A percentile compares a stretch with the other conserved stretches of the same genome.
These are phyloP conservation scores for Lentinus brumalis DNA, from an alignment of 768 basidiomycete genomes.

Conservation along the genomic window DNA sequence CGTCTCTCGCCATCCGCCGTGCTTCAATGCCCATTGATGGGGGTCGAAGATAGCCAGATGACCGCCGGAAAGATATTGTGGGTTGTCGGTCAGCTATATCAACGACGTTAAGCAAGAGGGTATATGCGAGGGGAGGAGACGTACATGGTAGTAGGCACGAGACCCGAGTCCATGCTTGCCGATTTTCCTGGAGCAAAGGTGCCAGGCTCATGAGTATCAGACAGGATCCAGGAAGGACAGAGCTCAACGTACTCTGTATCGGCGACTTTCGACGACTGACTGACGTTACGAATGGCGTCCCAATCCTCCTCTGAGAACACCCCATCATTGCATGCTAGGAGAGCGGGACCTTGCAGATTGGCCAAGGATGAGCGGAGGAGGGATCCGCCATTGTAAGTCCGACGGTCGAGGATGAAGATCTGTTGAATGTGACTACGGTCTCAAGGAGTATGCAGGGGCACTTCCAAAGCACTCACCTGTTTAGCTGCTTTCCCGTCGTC, in stretches of 20 bases:
- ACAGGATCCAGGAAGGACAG: background rate
- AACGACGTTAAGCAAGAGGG: background rate
- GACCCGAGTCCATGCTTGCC: constrained; percentile 58
- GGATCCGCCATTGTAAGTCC: constrained; percentile 29
- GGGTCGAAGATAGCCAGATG: constrained; percentile 48
- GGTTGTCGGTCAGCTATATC: constrained; percentile 50
- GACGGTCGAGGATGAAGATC: constrained; percentile 46
- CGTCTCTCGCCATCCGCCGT: constrained; percentile 33
- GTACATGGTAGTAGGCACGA: constrained; percentile 52
- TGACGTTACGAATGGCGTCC: constrained; percentile 43
- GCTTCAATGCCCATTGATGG: constrained; percentile 19
- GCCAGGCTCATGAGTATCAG: background rate
- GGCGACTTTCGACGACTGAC: constrained; percentile 47
- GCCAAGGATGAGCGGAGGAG: constrained; percentile 34
- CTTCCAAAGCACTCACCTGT: constrained; percentile 37
- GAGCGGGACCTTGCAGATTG: constrained; percentile 43
- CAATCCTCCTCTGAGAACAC: constrained; percentile 45
- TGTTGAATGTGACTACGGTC: constrained; percentile 17
- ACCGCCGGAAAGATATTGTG: constrained; percentile 47
- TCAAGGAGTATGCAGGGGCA: background rate
- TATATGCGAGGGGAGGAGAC: constrained; percentile 1
- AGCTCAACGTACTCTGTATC: constrained; percentile 42
- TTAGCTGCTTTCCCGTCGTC: constrained; percentile 50
- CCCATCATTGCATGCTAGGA: constrained; percentile 50
- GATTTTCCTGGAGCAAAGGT: constrained; percentile 42